A percentile compares a stretch with the other conserved stretches of the same genome.
Evolutionary conservation across 2,329 filamentous ascomycete species (phyloP).

Genomic region (Talaromyces islandicus): DNA sequence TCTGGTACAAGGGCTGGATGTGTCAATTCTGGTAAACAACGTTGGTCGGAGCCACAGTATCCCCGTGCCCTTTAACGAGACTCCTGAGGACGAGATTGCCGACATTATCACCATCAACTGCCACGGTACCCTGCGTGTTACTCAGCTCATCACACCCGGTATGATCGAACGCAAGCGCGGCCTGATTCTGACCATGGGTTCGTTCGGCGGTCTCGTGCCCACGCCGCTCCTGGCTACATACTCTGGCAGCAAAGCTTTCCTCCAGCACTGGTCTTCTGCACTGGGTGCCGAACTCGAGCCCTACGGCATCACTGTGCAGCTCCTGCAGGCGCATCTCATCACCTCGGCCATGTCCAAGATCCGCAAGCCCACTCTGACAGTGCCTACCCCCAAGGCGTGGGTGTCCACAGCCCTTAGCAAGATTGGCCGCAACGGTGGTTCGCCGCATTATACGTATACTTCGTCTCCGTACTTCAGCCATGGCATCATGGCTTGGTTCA

Average conservation of each 20-base stretch:
- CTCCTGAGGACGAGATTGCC: constrained; percentile 70
- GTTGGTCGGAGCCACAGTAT: constrained; percentile 93
- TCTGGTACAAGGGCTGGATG: constrained; percentile 65
- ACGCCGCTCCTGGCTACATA: constrained; percentile 93
- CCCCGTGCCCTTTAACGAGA: constrained; percentile 81
- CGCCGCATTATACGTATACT: constrained; percentile 72
- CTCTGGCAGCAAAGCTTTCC: constrained; percentile 94
- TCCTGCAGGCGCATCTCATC: constrained; percentile 87
- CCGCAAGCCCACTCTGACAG: constrained; percentile 66
- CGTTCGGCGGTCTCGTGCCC: constrained; percentile 86
- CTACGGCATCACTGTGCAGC: constrained; percentile 79
- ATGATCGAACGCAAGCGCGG: constrained; percentile 81
- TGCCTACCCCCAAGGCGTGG: constrained; percentile 77
- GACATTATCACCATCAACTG: constrained; percentile 96
- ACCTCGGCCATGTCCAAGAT: constrained; percentile 98
- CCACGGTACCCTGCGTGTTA: constrained; percentile 79
- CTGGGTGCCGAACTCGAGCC: constrained; percentile 76
- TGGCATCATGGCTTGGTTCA: constrained; percentile 76
- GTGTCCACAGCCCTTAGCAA: constrained; percentile 73
- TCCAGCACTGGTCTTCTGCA: constrained; percentile 91
- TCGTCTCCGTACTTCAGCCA: constrained; percentile 94
- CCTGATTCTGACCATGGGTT: constrained; percentile 94
- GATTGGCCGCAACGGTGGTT: constrained; percentile 70
- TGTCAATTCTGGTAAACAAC: constrained; percentile 91
- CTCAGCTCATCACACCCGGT: constrained; percentile 74